Conservation (phyloP, 345 rosid species). For the Aegle marmelos region DNA sequence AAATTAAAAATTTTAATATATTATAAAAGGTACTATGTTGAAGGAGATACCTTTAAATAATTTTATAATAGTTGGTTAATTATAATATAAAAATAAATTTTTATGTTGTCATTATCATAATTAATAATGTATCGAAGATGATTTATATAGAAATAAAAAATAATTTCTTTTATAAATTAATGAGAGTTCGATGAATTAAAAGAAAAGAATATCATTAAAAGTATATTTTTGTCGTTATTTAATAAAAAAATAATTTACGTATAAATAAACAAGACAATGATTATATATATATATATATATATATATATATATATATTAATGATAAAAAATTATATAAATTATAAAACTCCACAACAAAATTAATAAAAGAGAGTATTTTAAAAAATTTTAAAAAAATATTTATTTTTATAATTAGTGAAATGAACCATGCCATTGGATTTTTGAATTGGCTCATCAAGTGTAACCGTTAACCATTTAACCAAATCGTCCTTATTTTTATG, state of each 20-base stretch:
- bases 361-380: background rate
- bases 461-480: no score
- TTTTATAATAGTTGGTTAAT: no score
- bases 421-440: background rate
- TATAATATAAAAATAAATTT: background rate
- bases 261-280: background rate
- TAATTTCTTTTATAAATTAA: background rate
- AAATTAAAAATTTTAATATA: no score
- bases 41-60: no score
- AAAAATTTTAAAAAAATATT: background rate
- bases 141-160: background rate
- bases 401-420: background rate
- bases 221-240: background rate
- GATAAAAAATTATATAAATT: no score
- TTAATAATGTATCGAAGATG: background rate
- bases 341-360: background rate
- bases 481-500: no score
- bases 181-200: background rate
- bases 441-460: background rate
- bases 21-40: no score
- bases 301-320: no score
- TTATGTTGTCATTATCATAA: background rate
- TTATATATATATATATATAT: background rate
- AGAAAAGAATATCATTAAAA: background rate
- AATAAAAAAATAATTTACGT: background rate